Base-by-base conservation (phyloP, 2,329 filamentous ascomycete genomes). In the Penicillium janthinellum region DNA sequence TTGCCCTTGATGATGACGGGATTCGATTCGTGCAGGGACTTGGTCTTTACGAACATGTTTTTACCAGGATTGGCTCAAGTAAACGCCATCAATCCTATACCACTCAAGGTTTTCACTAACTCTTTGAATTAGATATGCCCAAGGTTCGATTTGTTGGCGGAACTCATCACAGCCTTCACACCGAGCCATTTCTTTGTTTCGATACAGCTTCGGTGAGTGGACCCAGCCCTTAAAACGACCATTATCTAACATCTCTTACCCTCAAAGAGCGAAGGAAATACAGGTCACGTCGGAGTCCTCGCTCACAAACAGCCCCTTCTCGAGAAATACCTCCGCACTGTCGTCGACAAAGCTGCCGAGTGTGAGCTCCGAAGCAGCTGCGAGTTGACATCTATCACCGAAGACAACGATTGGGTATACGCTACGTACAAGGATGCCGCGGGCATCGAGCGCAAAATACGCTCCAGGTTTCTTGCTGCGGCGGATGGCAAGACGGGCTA, bases 401-500 rank as follows among this genome's bases (percentile, higher is more conserved):
- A 63, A 48, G 61, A 63, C 25, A 37, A 58, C 8, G 34, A 61
- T 25, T 58, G 58, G 58, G 52, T 60, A 2, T 56, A 58, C n/a
- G 48, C 37, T 2, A 51, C 34, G 20, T 63, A 61, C 38, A 22
- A 47, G 10, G 49, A 63, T 6, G 35, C 15, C 1, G 12, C n/a
- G n/a, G 53, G 51, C 3, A 31, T n/a, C 5, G 48, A 54, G 12
- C 51, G 25, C 2, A 44, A 31, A 37, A 20, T 63, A 12, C 57
- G 60, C 0, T 45, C 60, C 12, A 55, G 45, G 48, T 78, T 72
- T 59, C 67, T 82, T 1, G 69, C 81, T 8, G 81, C 77, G 0
- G 79, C 80, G 0, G 81, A 83, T 67, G 81, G 81, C 0, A 83
- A 83, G 64, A 78, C 71, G 5, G 81, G 81, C 0, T 73, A 79